Evolutionary conservation across 805 yeast species (phyloP).

Genomic region (Hyphopichia homilentoma): DNA sequence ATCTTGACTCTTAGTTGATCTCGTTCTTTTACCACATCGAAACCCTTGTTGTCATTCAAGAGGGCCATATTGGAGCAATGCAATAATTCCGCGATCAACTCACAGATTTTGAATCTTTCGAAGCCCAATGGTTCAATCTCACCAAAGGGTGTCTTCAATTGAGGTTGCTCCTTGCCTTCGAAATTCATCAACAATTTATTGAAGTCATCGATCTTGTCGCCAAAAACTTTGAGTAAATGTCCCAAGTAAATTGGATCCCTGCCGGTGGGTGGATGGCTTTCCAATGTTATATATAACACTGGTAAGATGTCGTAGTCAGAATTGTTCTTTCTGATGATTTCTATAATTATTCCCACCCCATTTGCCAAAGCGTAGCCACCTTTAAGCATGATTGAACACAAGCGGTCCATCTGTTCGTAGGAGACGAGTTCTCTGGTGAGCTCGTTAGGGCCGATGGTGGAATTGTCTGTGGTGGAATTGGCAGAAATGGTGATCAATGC

Average conservation of each 20-base stretch:
- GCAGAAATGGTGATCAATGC: conserved; percentile 46
- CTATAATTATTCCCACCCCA: conserved; percentile 47
- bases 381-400: conserved; percentile 39
- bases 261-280: conserved; percentile 45
- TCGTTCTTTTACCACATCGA: conserved; percentile 35
- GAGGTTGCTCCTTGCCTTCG: conserved; percentile 11
- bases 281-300: conserved; percentile 41
- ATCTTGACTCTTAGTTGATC: conserved; percentile 35
- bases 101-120: conserved; percentile 45
- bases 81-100: conserved; percentile 42
- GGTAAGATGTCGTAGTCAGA: conserved; percentile 45
- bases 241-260: conserved; percentile 47
- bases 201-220: conserved; percentile 33
- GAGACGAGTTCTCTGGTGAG: conserved; percentile 42
- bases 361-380: conserved; percentile 47
- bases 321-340: conserved; percentile 42
- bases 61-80: conserved; percentile 47
- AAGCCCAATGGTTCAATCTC: conserved; percentile 43
- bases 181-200: conserved; percentile 28
- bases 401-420: conserved; percentile 28
- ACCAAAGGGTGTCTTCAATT: conserved; percentile 29
- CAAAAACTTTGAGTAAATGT: conserved; percentile 38
- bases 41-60: conserved; percentile 42
- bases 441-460: conserved; percentile 46
- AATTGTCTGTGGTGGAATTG: conserved; percentile 42